Evolutionary conservation across 169 alveolate genomes (phyloP).

Genomic region (Plasmodium falciparum): DNA sequence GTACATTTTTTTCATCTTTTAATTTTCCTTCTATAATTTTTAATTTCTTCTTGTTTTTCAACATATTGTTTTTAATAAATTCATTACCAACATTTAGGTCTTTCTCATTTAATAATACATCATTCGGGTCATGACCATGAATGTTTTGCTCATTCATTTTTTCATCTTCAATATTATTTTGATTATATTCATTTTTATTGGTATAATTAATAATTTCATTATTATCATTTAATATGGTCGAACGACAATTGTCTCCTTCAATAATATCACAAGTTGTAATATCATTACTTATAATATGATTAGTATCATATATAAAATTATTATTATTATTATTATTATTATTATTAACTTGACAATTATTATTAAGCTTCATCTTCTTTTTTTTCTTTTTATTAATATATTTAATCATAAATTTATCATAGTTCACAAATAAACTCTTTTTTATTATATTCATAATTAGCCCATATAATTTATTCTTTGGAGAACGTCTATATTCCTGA

Average conservation of each 20-base stretch:
- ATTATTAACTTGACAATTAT: not conserved
- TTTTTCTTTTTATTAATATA: not conserved
- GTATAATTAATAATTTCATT: not conserved
- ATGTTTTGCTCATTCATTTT: not conserved
- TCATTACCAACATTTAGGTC: not conserved
- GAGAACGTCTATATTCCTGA: slow-evolving; percentile 32
- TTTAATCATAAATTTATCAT: not conserved
- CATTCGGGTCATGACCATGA: not conserved
- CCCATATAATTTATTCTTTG: slow-evolving; percentile 12
- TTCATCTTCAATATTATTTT: not conserved
- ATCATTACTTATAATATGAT: not conserved
- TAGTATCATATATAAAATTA: not conserved
- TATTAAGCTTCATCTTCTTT: not conserved
- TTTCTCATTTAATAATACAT: not conserved
- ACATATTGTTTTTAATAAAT: not conserved
- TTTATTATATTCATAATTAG: slow-evolving; percentile 23
- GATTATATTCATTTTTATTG: not conserved
- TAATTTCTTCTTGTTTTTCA: not conserved
- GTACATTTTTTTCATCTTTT: slow-evolving; percentile 4
- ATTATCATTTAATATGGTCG: not conserved
- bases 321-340: not conserved
- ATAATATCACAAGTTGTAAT: not conserved
- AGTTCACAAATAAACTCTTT: slow-evolving; percentile 20
- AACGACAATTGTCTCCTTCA: not conserved
- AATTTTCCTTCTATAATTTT: not conserved